phyloP scores from a whole-genome alignment of 306 rosid genomes.

The Medicago truncatula region MtrunA17r5.0-ANR NC_053046.1:18273501-18274000 shows the following conservation, averaged over 20 bases:
- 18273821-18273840: slow-evolving; percentile 47
- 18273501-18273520: too few relatives aligned
- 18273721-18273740: not conserved
- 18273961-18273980: slow-evolving; percentile 40
- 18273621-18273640: too few relatives aligned
- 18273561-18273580: too few relatives aligned
- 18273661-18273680: too few relatives aligned
- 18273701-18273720: too few relatives aligned
- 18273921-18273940: slow-evolving; percentile 48
- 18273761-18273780: slow-evolving; percentile 28
- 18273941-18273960: slow-evolving; percentile 32
- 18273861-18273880: slow-evolving; percentile 37
- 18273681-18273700: too few relatives aligned
- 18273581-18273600: too few relatives aligned
- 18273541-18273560: too few relatives aligned
- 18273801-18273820: slow-evolving; percentile 35
- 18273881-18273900: slow-evolving; percentile 47
- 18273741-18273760: not conserved
- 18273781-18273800: slow-evolving; percentile 39
- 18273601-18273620: too few relatives aligned
- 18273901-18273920: slow-evolving; percentile 48
- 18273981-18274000: slow-evolving; percentile 36
- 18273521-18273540: not conserved
- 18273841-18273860: slow-evolving; percentile 39
- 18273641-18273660: too few relatives aligned